phyloP scores from a whole-genome alignment of 306 rosid genomes.

The Lathyrus tuberosus region DNA sequence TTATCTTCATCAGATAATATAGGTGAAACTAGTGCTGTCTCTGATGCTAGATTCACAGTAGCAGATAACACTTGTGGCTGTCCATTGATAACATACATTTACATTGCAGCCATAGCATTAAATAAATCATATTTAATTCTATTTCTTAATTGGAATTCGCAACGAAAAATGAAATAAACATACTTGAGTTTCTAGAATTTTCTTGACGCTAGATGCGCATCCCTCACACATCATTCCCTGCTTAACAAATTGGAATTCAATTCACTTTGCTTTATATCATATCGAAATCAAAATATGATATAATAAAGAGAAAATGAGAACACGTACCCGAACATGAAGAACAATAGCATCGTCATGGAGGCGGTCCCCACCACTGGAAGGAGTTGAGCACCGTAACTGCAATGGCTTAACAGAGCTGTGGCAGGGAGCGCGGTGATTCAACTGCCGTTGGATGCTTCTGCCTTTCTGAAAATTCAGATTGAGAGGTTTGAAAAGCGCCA shows the following conservation, averaged over 20 bases:
- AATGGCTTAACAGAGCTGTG: conserved; percentile 9
- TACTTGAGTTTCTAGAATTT: conserved; percentile 70
- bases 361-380: not conserved
- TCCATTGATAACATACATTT: conserved; percentile 36
- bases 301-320: not conserved
- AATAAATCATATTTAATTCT: too few relatives aligned
- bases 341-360: conserved; percentile 18
- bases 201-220: conserved; percentile 78
- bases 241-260: not conserved
- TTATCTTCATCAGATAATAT: conserved; percentile 59
- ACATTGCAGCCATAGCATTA: not conserved
- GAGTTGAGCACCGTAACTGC: conserved; percentile 16
- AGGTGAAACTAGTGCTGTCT: conserved; percentile 76
- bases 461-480: not conserved
- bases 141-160: too few relatives aligned
- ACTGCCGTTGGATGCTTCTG: conserved; percentile 8
- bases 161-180: too few relatives aligned
- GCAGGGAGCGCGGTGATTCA: not conserved
- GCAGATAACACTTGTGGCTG: conserved; percentile 94
- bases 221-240: conserved; percentile 82
- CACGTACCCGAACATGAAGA: conserved; percentile 40
- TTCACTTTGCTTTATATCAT: not conserved
- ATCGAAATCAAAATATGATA: not conserved
- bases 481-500: conserved; percentile 28
- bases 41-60: conserved; percentile 73